phyloP scores from a whole-genome alignment of 2,329 filamentous ascomycete genomes.

The Alternaria postmessia region DNA sequence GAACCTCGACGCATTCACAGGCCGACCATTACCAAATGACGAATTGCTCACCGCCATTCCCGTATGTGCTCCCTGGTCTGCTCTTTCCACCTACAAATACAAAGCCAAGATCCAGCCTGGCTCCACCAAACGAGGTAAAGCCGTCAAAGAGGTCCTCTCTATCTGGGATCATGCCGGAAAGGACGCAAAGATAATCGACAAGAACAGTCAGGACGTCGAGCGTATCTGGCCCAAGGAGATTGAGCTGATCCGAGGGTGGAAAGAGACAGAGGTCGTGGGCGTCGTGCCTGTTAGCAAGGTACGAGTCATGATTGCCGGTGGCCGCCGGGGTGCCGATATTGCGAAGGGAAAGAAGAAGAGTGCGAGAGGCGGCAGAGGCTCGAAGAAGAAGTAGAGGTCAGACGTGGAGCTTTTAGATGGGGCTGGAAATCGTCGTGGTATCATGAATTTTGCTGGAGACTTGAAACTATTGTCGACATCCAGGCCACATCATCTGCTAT shows the following conservation, averaged over 20 bases:
- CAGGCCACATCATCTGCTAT: not conserved
- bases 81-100: constrained; percentile 80
- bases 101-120: constrained; percentile 95
- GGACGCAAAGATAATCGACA: constrained; percentile 55
- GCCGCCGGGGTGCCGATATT: constrained; percentile 38
- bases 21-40: constrained; percentile 80
- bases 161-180: constrained; percentile 75
- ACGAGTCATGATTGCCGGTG: constrained; percentile 73
- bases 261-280: constrained; percentile 82
- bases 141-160: constrained; percentile 86
- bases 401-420: not conserved
- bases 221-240: constrained; percentile 84
- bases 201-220: constrained; percentile 65
- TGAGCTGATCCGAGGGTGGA: constrained; percentile 82
- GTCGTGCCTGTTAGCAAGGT: constrained; percentile 81
- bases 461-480: not conserved
- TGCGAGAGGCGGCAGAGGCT: constrained; percentile 41
- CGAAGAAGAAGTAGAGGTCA: constrained; percentile 35
- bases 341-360: constrained; percentile 42
- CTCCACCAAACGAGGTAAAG: constrained; percentile 90
- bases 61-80: constrained; percentile 70
- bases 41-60: constrained; percentile 75
- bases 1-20: constrained; percentile 74
- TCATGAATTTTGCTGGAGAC: not conserved
- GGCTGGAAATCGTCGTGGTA: not conserved